Conservation (phyloP, 345 rosid genomes). For the Syzygium grande region DNA sequence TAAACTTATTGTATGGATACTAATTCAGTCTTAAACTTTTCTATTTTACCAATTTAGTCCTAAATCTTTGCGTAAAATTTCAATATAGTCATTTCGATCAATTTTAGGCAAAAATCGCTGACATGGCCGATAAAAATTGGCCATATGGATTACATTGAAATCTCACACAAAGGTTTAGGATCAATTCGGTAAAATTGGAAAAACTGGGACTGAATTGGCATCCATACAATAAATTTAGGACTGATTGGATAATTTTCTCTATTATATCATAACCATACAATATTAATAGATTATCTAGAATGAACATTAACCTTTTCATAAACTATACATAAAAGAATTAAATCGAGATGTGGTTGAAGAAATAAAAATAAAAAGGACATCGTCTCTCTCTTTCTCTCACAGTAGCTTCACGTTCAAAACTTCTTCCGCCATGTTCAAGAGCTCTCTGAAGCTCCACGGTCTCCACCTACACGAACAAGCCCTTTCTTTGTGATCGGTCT, state of each 20-base stretch:
- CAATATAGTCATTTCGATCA: too few relatives aligned
- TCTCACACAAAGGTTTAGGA: rapidly evolving
- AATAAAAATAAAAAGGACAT: too few relatives aligned
- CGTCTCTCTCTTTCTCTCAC: too few relatives aligned
- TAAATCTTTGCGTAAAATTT: too few relatives aligned
- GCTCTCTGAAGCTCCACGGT: too few relatives aligned
- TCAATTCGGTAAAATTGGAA: background rate
- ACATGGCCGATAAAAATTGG: background rate
- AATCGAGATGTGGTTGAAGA: background rate
- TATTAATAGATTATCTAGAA: background rate
- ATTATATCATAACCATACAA: background rate
- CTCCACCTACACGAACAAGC: too few relatives aligned
- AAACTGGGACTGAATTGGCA: rapidly evolving
- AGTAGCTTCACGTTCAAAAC: too few relatives aligned
- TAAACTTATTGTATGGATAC: background rate
- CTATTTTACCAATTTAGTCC: too few relatives aligned
- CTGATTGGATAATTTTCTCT: background rate
- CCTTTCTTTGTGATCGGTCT: too few relatives aligned
- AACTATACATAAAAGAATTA: background rate
- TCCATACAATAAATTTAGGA: rapidly evolving
- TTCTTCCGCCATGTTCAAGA: too few relatives aligned
- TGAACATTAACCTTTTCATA: background rate
- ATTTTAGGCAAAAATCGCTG: too few relatives aligned
- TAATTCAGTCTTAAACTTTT: background rate
- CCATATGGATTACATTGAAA: rapidly evolving